Evolutionary conservation across 2,329 filamentous ascomycete species (phyloP), one percentile per base, ranked within the genome.

Genomic region (Aspergillus carbonarius): DNA sequence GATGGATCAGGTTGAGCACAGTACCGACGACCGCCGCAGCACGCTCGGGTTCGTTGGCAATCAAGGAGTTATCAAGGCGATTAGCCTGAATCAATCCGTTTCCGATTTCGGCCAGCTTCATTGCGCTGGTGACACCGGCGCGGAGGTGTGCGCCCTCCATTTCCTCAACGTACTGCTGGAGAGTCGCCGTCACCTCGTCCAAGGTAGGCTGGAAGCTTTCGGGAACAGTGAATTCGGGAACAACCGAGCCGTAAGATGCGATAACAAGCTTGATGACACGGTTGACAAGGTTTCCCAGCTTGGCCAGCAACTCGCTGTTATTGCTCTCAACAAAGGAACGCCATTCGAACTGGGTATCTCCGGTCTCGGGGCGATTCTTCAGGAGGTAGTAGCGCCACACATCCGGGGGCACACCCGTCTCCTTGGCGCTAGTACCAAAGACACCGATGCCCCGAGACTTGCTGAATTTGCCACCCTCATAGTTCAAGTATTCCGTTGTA

Each of bases 311-410:
- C 72, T 95, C 91, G 70, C 89, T 92, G 81, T 97, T 96, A 82
- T 96, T 96, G 66, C 85, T 83, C 35, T 87, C 83, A 62, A 95
- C 89, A 76, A 96, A 96, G 47, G 88, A 84, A 58, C 85, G 85
- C 92, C 92, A 96, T 73, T 93, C 89, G 74, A 96, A 96, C 71
- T 96, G 90, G 0, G 91, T 89, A 72, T 97, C 93, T 53, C 89
- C 85, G 10, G 88, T 89, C 75, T 97, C 93, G 0, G 93, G 93
- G 57, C 93, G 86, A 73, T 90, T 88, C 46, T 92, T 89, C 37
- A 96, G 82, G 20, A 97, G 85, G 78, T 95, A 96, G 77, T 93
- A 96, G 65, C 93, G 84, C 91, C 92, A 97, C n/a, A 97, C 91
- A 62, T 93, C 91, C 0, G 92, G 82, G 15, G 89, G 85, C 17